A percentile compares a stretch with the other conserved stretches of the same genome.
Conservation (phyloP, 129 eudicot species). For the Chrysanthemum lavandulifolium region DNA sequence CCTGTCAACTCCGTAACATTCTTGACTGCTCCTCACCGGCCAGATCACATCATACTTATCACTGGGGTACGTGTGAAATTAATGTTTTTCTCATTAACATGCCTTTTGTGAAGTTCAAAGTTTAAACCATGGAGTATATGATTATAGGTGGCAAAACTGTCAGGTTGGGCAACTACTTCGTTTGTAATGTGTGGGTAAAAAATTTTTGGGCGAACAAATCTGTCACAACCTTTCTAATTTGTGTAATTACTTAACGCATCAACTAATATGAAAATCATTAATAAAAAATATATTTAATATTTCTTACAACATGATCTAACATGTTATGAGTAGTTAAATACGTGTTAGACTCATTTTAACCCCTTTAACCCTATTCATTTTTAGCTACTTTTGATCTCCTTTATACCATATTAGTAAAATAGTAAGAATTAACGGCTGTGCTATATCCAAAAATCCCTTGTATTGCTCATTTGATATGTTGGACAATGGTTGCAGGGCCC, state of each 20-base stretch:
- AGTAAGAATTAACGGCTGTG: not conserved
- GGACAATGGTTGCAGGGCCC: constrained; percentile 61
- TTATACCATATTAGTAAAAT: not conserved
- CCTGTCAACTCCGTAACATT: constrained; percentile 19
- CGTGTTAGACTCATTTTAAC: too few relatives aligned
- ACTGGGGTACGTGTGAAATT: constrained; percentile 63
- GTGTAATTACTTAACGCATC: too few relatives aligned
- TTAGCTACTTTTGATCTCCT: not conserved
- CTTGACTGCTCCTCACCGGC: constrained; percentile 76
- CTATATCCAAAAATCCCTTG: not conserved
- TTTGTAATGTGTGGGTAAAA: too few relatives aligned
- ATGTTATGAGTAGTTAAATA: too few relatives aligned
- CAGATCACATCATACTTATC: constrained; percentile 88
- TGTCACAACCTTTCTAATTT: too few relatives aligned
- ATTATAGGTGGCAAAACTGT: too few relatives aligned
- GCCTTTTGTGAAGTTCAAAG: not conserved
- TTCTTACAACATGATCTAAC: too few relatives aligned
- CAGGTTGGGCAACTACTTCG: too few relatives aligned
- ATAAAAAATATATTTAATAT: too few relatives aligned
- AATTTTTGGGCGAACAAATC: too few relatives aligned
- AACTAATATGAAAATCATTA: too few relatives aligned
- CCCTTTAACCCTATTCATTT: too few relatives aligned
- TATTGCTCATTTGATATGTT: constrained; percentile 2
- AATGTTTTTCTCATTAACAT: not conserved
- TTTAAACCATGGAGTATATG: not conserved